Conservation (phyloP, 129 eudicot species). For the Cynara cardunculus region DNA sequence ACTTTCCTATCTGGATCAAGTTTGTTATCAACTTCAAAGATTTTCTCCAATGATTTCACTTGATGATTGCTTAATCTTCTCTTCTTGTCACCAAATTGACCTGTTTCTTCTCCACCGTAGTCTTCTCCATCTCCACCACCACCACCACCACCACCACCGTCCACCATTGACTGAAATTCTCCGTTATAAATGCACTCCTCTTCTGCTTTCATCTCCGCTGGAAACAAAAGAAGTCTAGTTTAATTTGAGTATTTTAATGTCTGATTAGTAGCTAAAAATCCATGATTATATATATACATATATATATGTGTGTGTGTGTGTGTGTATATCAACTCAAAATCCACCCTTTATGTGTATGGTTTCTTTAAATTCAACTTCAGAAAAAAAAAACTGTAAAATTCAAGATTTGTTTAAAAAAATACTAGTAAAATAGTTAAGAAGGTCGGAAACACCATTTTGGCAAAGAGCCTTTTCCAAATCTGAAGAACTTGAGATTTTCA, state of each 20-base stretch:
- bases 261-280: not conserved
- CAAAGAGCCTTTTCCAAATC: not conserved
- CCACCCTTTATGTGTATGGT: not conserved
- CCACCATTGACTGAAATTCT: slow-evolving; percentile 60
- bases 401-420: not conserved
- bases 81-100: slow-evolving; percentile 44
- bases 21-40: slow-evolving; percentile 63
- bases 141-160: slow-evolving; percentile 40
- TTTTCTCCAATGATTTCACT: slow-evolving; percentile 65
- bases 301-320: no score
- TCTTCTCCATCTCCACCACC: slow-evolving; percentile 50
- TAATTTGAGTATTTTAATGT: not conserved
- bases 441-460: not conserved
- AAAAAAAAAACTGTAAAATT: not conserved
- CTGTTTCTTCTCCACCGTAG: slow-evolving; percentile 41
- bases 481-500: not conserved
- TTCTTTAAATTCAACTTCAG: slow-evolving; percentile 7
- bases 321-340: not conserved
- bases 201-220: slow-evolving; percentile 34
- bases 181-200: slow-evolving; percentile 26
- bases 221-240: not conserved
- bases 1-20: slow-evolving; percentile 66
- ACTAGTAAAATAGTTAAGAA: not conserved
- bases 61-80: slow-evolving; percentile 59
- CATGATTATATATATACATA: no score